phyloP scores from a whole-genome alignment of 177 flowering plant genomes.

The Vitis hybrid region DNA sequence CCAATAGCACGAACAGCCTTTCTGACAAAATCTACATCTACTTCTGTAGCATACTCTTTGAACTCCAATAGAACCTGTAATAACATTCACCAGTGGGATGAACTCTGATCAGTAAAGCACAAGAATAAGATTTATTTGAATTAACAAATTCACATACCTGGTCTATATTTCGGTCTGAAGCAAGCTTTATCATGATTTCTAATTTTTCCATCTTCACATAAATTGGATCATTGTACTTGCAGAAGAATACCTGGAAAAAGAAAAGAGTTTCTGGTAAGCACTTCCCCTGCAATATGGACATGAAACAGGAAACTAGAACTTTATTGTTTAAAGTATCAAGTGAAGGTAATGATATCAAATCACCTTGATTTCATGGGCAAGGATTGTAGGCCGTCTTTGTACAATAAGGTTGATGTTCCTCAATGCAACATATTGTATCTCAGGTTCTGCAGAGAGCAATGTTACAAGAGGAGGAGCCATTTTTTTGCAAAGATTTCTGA shows the following conservation, averaged over 20 bases:
- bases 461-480: slow-evolving; percentile 99
- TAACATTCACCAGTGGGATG: not conserved
- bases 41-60: slow-evolving; percentile 99
- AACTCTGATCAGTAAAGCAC: not conserved
- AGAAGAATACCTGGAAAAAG: slow-evolving; percentile 81
- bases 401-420: slow-evolving; percentile 97
- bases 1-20: slow-evolving; percentile 99
- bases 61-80: slow-evolving; percentile 91
- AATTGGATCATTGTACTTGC: slow-evolving; percentile 99
- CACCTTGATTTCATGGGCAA: slow-evolving; percentile 99
- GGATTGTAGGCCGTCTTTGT: slow-evolving; percentile 92
- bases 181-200: slow-evolving; percentile 99
- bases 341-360: slow-evolving; percentile 4
- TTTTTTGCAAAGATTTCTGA: slow-evolving; percentile 97
- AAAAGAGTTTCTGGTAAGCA: not conserved
- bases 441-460: slow-evolving; percentile 98
- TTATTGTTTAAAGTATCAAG: not conserved
- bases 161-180: slow-evolving; percentile 98
- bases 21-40: slow-evolving; percentile 98
- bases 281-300: not conserved
- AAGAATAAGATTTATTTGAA: not conserved
- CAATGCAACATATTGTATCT: slow-evolving; percentile 98
- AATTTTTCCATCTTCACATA: slow-evolving; percentile 99
- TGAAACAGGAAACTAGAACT: not conserved
- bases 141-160: slow-evolving; percentile 54